These are phyloP conservation scores for Lipomyces yamanashiensis DNA, from an alignment of 805 yeast genomes.

Conservation along the genomic window DNA sequence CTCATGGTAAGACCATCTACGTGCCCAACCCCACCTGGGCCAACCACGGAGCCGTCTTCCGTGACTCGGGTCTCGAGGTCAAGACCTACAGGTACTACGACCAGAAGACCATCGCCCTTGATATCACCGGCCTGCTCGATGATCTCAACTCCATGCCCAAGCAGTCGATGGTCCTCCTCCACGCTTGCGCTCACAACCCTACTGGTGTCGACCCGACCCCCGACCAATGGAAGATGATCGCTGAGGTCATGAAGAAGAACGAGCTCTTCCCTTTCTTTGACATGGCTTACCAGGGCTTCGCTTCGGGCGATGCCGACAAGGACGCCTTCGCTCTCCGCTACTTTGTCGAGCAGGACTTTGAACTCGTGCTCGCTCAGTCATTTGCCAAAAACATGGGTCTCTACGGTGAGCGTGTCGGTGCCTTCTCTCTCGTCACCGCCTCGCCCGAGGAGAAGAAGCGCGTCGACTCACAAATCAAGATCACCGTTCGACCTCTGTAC, in stretches of 20 bases:
- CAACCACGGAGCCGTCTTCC: constrained; percentile 81
- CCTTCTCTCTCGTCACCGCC: constrained; percentile 63
- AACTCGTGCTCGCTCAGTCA: constrained; percentile 73
- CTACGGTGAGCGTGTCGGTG: constrained; percentile 94
- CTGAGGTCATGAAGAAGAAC: constrained; percentile 62
- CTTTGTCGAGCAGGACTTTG: constrained; percentile 50
- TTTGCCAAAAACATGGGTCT: constrained; percentile 95
- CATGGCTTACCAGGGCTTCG: constrained; percentile 95
- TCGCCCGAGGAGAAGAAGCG: constrained; percentile 53
- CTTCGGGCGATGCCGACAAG: constrained; percentile 77
- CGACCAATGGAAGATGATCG: constrained; percentile 79
- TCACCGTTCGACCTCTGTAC: constrained; percentile 80
- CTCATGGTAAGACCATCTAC: constrained; percentile 58
- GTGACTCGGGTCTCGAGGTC: constrained; percentile 67
- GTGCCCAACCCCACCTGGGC: constrained; percentile 95
- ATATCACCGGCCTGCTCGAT: constrained; percentile 63
- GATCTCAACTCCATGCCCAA: constrained; percentile 61
- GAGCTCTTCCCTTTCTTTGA: constrained; percentile 81
- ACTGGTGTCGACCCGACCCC: constrained; percentile 90
- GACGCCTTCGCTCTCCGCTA: constrained; percentile 65
- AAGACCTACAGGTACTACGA: constrained; percentile 75
- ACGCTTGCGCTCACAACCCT: constrained; percentile 97
- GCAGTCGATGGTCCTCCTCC: constrained; percentile 74
- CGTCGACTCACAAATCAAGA: constrained; percentile 80
- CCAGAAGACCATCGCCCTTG: constrained; percentile 61